Evolutionary conservation across 495 filamentous ascomycete species (phyloP).

Genomic region (Penicillium paradoxum): DNA sequence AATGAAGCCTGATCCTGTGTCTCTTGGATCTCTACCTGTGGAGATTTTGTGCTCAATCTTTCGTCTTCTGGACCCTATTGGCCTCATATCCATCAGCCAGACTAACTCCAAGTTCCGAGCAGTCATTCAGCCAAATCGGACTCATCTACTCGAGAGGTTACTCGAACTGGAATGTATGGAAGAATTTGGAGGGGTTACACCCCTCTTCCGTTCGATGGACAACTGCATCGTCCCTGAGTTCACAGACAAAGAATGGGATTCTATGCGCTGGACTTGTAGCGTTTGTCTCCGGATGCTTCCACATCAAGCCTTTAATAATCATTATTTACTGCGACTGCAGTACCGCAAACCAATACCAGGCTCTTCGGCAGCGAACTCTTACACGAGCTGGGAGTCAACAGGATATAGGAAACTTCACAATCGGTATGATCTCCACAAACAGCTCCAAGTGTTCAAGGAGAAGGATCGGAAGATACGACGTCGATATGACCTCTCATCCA

Average conservation of each 20-base stretch:
- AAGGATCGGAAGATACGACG: not conserved
- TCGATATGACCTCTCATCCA: not conserved
- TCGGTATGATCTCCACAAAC: not conserved
- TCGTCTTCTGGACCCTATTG: constrained; percentile 9
- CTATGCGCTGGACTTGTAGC: constrained; percentile 13
- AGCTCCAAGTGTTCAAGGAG: not conserved
- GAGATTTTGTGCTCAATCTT: constrained; percentile 8
- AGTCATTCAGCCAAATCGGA: constrained; percentile 2
- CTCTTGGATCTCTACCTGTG: constrained; percentile 3
- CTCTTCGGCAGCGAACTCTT: not conserved
- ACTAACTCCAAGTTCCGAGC: constrained; percentile 6
- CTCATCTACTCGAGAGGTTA: constrained; percentile 9
- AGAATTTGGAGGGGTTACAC: not conserved
- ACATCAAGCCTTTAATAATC: constrained; percentile 1
- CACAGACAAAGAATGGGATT: constrained; percentile 3
- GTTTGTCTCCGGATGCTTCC: constrained; percentile 11
- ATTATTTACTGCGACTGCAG: constrained; percentile 4
- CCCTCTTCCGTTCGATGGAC: not conserved
- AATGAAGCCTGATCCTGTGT: not conserved
- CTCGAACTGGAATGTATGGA: constrained; percentile 10
- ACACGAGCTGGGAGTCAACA: constrained; percentile 8
- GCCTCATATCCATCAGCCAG: constrained; percentile 11
- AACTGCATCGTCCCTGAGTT: constrained; percentile 1
- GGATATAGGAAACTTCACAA: not conserved
- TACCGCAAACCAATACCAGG: constrained; percentile 11